Evolutionary conservation across 441 rosid genomes (phyloP), one percentile per base, ranked within the genome.

Genomic region (Theobroma grandiflorum): DNA sequence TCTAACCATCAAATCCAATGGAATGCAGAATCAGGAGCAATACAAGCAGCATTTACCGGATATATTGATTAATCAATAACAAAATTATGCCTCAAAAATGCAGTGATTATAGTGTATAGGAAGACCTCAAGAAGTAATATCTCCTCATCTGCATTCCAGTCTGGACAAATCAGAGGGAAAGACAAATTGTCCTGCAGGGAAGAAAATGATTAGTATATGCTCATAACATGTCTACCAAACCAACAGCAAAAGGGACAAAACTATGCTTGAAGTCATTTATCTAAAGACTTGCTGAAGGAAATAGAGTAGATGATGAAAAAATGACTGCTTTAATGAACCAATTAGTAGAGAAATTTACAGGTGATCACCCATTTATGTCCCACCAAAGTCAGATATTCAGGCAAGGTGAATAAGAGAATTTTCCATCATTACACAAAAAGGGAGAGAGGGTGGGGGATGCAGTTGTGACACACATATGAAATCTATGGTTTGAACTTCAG

Each of bases 101-200:
- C 57, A 55, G 61, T 67, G 42, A 49, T 71, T 58, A 20, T 12
- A 58, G 71, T 52, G 76, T 55, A 49, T 42, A 84, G 71, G 38
- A 82, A 72, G 81, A 95, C 99, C 98, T 95, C 99, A 63, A 97
- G 91, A 83, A 95, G 95, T 83, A 95, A 85, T 83, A 92, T 90
- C 86, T 97, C 99, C 88, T 97, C 99, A 82, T 95, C 99, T 18
- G 94, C 95, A 90, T 95, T 94, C 99, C 99, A 97, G 76, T 93
- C 95, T 81, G 92, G 90, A 86, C 94, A 85, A 82, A 95, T 87
- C 80, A 97, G 90, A 8, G 98, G 96, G 83, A 97, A 97, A 63
- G 95, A 91, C 86, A 95, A 87, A 87, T 94, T 95, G 86, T 97
- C 99, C 99, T 95, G 93, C 58, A 45, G 38, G 38, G 80, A 55